Evolutionary conservation across 106 monocot genomes (phyloP).

Genomic region (Ottelia alismoides): DNA sequence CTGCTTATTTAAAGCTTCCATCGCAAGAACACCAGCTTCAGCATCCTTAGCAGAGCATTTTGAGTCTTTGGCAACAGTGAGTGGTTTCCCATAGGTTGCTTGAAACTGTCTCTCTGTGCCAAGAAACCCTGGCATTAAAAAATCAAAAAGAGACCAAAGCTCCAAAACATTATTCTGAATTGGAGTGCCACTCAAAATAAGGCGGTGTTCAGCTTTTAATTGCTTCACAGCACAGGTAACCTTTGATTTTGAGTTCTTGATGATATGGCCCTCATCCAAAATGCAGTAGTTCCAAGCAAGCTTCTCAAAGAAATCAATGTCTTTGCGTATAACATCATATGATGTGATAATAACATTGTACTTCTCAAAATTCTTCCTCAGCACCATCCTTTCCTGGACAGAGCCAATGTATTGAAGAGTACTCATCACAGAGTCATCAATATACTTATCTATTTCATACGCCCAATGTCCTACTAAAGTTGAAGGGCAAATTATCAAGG

Average conservation of each 20-base stretch:
- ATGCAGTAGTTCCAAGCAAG: slow-evolving; percentile 89
- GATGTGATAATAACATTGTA: slow-evolving; percentile 91
- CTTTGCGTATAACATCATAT: slow-evolving; percentile 95
- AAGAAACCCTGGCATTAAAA: slow-evolving; percentile 98
- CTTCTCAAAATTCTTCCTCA: slow-evolving; percentile 49
- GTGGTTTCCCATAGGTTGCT: slow-evolving; percentile 90
- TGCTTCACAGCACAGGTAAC: slow-evolving; percentile 83
- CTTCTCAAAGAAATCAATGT: slow-evolving; percentile 76
- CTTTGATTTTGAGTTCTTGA: slow-evolving; percentile 92
- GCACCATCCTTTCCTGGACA: slow-evolving; percentile 47
- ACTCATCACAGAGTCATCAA: slow-evolving; percentile 61
- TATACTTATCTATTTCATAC: slow-evolving; percentile 94
- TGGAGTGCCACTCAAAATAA: slow-evolving; percentile 97
- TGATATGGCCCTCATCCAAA: slow-evolving; percentile 97
- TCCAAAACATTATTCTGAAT: slow-evolving; percentile 99
- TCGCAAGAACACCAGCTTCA: slow-evolving; percentile 96
- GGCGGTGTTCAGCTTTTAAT: slow-evolving; percentile 84
- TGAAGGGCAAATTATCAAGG: slow-evolving; percentile 86
- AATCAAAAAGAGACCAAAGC: slow-evolving; percentile 98
- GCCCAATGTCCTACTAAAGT: slow-evolving; percentile 98
- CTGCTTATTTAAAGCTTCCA: slow-evolving; percentile 99
- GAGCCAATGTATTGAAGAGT: slow-evolving; percentile 84
- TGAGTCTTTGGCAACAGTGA: slow-evolving; percentile 76
- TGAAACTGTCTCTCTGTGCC: slow-evolving; percentile 98
- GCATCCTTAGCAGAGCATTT: slow-evolving; percentile 98